Conservation (phyloP, 805 yeast species). For the Wickerhamiella galacta region DNA sequence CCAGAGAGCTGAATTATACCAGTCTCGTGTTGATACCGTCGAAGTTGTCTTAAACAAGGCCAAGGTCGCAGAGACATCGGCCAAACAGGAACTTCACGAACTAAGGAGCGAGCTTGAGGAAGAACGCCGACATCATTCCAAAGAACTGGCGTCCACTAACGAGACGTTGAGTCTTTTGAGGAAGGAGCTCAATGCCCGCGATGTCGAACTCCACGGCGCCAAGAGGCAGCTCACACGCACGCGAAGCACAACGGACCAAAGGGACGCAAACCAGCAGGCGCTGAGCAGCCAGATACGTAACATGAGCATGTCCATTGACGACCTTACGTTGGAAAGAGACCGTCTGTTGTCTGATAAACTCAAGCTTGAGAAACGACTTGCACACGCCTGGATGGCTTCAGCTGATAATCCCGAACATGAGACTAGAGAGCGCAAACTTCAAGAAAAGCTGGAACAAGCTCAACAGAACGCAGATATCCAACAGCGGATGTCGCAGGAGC, state of each 20-base stretch:
- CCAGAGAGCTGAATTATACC: constrained; percentile 57
- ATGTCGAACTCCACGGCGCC: neutral
- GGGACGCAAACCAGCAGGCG: neutral
- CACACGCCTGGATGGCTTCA: constrained; percentile 26
- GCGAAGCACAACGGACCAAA: neutral
- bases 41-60: constrained; percentile 55
- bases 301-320: constrained; percentile 42
- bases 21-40: constrained; percentile 55
- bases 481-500: constrained; percentile 14
- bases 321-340: constrained; percentile 47
- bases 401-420: constrained; percentile 7
- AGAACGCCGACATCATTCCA: constrained; percentile 3
- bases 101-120: constrained; percentile 5
- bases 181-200: constrained; percentile 2
- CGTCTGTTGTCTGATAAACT: constrained; percentile 35
- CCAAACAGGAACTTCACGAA: constrained; percentile 28
- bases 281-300: constrained; percentile 31
- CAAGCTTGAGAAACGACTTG: constrained; percentile 29
- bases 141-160: constrained; percentile 4
- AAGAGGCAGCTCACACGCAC: neutral
- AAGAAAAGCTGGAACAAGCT: constrained; percentile 24
- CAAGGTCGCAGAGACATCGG: constrained; percentile 40
- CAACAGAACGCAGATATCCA: constrained; percentile 11
- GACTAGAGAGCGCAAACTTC: constrained; percentile 13
- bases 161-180: constrained; percentile 3